Percentiles rank a stretch among this genome's conserved stretches.
phyloP scores from a whole-genome alignment of 2,329 filamentous ascomycete genomes.

The Parasarocladium wereldwijsianum region DNA sequence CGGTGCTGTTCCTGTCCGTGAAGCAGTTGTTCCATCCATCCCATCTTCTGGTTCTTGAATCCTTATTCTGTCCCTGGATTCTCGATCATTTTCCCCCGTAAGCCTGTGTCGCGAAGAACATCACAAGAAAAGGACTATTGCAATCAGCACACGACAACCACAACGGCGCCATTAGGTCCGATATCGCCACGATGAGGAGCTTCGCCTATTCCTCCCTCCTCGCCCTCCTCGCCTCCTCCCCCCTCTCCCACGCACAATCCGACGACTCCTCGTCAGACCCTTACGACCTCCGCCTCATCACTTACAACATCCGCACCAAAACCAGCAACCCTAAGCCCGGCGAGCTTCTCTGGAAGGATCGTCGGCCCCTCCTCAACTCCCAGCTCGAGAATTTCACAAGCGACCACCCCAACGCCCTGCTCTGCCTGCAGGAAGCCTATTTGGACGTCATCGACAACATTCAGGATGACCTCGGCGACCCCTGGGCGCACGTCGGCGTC shows the following conservation, averaged over 20 bases:
- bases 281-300: constrained; percentile 35
- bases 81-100: too few species aligned
- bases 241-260: constrained; percentile 1
- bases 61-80: too few species aligned
- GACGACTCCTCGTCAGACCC: too few species aligned
- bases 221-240: neutral
- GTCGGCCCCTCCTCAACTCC: constrained; percentile 34
- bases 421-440: constrained; percentile 55
- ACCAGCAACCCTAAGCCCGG: constrained; percentile 29
- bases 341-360: constrained; percentile 41
- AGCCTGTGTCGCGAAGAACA: too few species aligned
- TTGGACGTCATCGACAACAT: constrained; percentile 44
- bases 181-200: too few species aligned
- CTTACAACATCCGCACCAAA: constrained; percentile 51
- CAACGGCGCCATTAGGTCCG: too few species aligned
- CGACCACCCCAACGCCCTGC: constrained; percentile 29
- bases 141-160: too few species aligned
- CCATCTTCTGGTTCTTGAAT: too few species aligned
- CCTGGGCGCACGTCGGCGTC: constrained; percentile 39
- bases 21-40: too few species aligned
- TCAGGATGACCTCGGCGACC: constrained; percentile 18
- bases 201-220: too few species aligned
- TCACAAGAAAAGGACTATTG: too few species aligned
- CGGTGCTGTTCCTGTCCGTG: too few species aligned
- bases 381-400: constrained; percentile 36